A percentile compares a stretch with the other conserved stretches of the same genome.
These are phyloP conservation scores for Trichosporon asahii DNA, from an alignment of 1,284 basidiomycete species.

Conservation along the genomic window DNA sequence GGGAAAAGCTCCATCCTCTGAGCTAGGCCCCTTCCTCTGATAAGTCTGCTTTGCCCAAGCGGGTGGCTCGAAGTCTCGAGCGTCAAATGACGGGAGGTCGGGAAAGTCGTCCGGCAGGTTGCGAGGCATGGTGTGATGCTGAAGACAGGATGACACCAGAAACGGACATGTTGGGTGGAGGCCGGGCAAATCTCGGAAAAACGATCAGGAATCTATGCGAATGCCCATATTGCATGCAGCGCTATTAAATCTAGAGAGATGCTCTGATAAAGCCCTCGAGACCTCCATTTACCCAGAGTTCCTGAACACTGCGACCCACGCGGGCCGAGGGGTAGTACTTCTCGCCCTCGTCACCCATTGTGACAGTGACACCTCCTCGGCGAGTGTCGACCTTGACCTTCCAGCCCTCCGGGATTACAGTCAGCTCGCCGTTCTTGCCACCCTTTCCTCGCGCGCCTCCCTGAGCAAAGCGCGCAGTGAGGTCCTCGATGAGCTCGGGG, in stretches of 20 bases:
- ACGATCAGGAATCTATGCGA: neutral
- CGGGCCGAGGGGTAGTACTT: slow-evolving; percentile 67
- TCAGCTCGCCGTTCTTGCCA: slow-evolving; percentile 72
- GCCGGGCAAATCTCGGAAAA: neutral
- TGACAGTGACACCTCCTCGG: slow-evolving; percentile 64
- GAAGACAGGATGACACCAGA: too few relatives aligned
- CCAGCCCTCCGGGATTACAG: slow-evolving; percentile 66
- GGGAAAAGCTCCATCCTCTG: neutral
- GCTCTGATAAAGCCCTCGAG: slow-evolving; percentile 57
- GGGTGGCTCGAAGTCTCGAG: slow-evolving; percentile 36
- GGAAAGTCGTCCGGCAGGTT: slow-evolving; percentile 21
- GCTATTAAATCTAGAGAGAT: slow-evolving; percentile 44
- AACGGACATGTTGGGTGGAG: neutral
- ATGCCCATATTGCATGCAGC: slow-evolving; percentile 3
- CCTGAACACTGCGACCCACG: slow-evolving; percentile 87
- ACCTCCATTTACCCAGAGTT: slow-evolving; percentile 62
- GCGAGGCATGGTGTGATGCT: neutral
- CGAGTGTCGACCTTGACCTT: slow-evolving; percentile 65
- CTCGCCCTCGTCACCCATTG: slow-evolving; percentile 51
- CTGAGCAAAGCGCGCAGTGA: slow-evolving; percentile 71
- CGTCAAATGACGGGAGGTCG: slow-evolving; percentile 28
- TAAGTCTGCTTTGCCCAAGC: slow-evolving; percentile 30
- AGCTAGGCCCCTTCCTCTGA: neutral
- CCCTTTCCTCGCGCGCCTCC: slow-evolving; percentile 72
- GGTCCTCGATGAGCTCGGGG: slow-evolving; percentile 79